phyloP scores from a whole-genome alignment of 495 filamentous ascomycete species.

The Glonium stellatum region DNA sequence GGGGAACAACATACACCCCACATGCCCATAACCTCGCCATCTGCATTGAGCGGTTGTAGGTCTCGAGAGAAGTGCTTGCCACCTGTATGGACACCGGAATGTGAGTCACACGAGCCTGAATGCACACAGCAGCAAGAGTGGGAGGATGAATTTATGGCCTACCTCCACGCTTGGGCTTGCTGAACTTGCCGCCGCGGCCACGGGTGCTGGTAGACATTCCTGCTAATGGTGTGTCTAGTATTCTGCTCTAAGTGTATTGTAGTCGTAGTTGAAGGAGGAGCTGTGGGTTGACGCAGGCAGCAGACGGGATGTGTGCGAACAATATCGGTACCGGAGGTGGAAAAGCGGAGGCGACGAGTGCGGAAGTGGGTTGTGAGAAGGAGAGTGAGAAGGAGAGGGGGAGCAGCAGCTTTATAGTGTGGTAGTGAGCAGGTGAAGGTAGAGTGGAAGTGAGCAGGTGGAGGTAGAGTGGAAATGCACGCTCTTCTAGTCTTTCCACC shows the following conservation, averaged over 20 bases:
- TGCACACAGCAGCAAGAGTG: conserved; percentile 1
- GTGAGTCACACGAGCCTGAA: neutral
- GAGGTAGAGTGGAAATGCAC: neutral
- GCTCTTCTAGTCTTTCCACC: neutral
- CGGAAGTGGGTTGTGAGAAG: no score
- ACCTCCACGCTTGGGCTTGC: conserved; percentile 84
- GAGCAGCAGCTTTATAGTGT: no score
- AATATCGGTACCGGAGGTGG: no score
- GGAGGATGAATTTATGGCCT: conserved; percentile 2
- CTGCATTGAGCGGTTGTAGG: conserved; percentile 74
- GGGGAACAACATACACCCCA: conserved; percentile 54
- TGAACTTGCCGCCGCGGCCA: conserved; percentile 86
- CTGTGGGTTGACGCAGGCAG: no score
- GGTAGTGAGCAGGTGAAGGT: no score
- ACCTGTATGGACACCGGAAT: conserved; percentile 46
- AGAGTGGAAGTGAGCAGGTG: no score
- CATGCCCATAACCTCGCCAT: conserved; percentile 70
- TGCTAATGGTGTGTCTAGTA: neutral
- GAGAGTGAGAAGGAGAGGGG: no score
- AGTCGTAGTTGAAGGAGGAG: neutral
- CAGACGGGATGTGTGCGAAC: no score
- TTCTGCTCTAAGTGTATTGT: neutral
- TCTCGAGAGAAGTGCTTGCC: conserved; percentile 92
- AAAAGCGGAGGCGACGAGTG: no score
- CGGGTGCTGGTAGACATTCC: conserved; percentile 55